Conservation (phyloP, 2,329 filamentous ascomycete species). For the Juglanconis oblonga region DNA sequence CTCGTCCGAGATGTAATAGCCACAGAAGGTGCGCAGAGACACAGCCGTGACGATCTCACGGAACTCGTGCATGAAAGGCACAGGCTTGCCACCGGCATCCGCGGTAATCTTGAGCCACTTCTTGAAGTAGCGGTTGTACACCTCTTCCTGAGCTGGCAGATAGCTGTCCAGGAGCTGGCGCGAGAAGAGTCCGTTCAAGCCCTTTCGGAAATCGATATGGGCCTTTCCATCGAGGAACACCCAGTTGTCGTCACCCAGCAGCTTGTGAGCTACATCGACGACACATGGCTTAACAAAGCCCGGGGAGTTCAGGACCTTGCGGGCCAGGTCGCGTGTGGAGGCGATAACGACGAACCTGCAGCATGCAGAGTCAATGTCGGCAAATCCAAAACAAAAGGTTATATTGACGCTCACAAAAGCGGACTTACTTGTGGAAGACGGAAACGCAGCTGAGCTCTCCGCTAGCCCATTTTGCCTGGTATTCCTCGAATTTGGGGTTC, state of each 20-base stretch:
- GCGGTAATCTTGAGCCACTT: constrained; percentile 74
- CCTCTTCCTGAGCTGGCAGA: constrained; percentile 86
- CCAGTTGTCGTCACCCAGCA: constrained; percentile 90
- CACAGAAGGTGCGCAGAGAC: constrained; percentile 94
- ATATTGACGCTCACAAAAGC: too few relatives aligned
- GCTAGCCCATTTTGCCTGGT: constrained; percentile 88
- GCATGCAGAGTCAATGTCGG: constrained; percentile 7
- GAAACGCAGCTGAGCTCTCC: constrained; percentile 94
- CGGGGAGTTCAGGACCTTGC: constrained; percentile 96
- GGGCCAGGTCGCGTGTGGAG: constrained; percentile 88
- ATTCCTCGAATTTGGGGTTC: constrained; percentile 87
- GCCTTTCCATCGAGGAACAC: constrained; percentile 94
- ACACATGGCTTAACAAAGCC: constrained; percentile 92
- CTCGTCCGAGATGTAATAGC: constrained; percentile 89
- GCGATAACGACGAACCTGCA: constrained; percentile 92
- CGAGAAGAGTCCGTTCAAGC: constrained; percentile 91
- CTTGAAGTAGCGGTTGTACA: constrained; percentile 84
- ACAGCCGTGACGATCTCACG: constrained; percentile 94
- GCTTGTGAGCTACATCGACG: constrained; percentile 89
- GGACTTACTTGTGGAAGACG: constrained; percentile 94
- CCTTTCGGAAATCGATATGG: constrained; percentile 96
- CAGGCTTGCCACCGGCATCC: constrained; percentile 67
- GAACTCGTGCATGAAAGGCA: constrained; percentile 88
- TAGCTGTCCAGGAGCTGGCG: constrained; percentile 84
- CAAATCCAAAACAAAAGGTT: neutral